Percentiles rank a stretch among this genome's conserved stretches.
Evolutionary conservation across 108 stramenopile species (phyloP).

Genomic region (Asterionellopsis glacialis): DNA sequence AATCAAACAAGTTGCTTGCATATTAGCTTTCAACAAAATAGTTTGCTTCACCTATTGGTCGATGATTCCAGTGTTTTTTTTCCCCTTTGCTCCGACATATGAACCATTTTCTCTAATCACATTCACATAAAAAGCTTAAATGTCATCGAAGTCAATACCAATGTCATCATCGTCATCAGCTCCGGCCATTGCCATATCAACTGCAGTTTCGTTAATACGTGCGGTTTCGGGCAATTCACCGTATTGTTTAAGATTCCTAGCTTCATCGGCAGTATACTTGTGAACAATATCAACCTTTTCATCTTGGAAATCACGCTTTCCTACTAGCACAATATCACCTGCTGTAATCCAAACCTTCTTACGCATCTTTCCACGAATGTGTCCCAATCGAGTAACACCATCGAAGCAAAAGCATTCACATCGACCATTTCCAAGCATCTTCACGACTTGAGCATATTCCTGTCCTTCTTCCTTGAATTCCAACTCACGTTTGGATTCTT

Average conservation of each 20-base stretch:
- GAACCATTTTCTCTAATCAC: too few species aligned
- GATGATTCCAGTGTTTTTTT: too few species aligned
- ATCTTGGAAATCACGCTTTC: conserved; percentile 98
- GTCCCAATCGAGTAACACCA: conserved; percentile 95
- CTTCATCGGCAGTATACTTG: conserved; percentile 99
- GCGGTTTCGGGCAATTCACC: conserved; percentile 98
- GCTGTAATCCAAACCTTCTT: conserved; percentile 98
- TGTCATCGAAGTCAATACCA: conserved; percentile 95
- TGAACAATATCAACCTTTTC: conserved; percentile 99
- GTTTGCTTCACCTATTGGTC: too few species aligned
- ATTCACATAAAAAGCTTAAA: conserved; percentile 31
- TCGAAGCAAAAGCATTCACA: conserved; percentile 99
- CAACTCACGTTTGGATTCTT: conserved; percentile 98
- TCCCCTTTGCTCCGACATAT: too few species aligned
- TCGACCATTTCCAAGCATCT: conserved; percentile 98
- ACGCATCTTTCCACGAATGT: conserved; percentile 99
- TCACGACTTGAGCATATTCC: conserved; percentile 91
- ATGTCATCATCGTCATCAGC: conserved; percentile 87
- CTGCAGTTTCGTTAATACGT: conserved; percentile 98
- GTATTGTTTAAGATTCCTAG: conserved; percentile 98
- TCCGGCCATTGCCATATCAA: conserved; percentile 97
- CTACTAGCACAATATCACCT: conserved; percentile 97
- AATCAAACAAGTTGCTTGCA: too few species aligned
- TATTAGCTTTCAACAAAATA: too few species aligned
- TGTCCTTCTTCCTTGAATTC: conserved; percentile 98